phyloP scores from a whole-genome alignment of 371 early-diverging fungal genomes.

The Nematocida sp. region DNA sequence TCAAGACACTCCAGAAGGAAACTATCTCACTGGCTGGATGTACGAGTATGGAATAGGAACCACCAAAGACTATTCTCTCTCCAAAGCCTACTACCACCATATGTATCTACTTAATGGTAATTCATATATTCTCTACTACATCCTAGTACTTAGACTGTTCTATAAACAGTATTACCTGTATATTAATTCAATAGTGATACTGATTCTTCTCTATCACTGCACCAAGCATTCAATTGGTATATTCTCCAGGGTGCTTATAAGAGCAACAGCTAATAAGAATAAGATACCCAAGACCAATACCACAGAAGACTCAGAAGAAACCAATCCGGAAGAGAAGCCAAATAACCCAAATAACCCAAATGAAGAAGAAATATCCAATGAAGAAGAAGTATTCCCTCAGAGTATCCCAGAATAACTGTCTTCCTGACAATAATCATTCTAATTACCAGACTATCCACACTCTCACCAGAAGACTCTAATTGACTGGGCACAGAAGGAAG shows the following conservation, averaged over 20 bases:
- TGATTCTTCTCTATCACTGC: too few relatives aligned
- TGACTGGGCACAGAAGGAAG: too few relatives aligned
- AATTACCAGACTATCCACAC: too few relatives aligned
- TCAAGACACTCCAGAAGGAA: slow-evolving; percentile 46
- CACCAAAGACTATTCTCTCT: slow-evolving; percentile 30
- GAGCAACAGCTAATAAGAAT: too few relatives aligned
- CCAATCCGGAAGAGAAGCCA: neutral
- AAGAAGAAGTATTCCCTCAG: neutral
- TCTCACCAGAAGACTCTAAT: too few relatives aligned
- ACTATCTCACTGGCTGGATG: slow-evolving; percentile 57
- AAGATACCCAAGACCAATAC: neutral
- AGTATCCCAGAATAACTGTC: too few relatives aligned
- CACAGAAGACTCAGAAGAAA: neutral
- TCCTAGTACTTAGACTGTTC: slow-evolving; percentile 32
- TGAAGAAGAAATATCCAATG: neutral
- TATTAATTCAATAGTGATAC: neutral
- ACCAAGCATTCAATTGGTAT: too few relatives aligned
- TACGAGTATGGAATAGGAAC: slow-evolving; percentile 62
- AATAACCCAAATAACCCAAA: neutral
- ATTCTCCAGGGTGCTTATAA: too few relatives aligned
- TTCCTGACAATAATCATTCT: too few relatives aligned
- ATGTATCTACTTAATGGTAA: slow-evolving; percentile 34
- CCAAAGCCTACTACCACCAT: slow-evolving; percentile 26
- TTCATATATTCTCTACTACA: slow-evolving; percentile 50
- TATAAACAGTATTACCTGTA: slow-evolving; percentile 22